Base-by-base conservation (phyloP, 2,329 filamentous ascomycete species). In the Nemania bipapillata region DNA sequence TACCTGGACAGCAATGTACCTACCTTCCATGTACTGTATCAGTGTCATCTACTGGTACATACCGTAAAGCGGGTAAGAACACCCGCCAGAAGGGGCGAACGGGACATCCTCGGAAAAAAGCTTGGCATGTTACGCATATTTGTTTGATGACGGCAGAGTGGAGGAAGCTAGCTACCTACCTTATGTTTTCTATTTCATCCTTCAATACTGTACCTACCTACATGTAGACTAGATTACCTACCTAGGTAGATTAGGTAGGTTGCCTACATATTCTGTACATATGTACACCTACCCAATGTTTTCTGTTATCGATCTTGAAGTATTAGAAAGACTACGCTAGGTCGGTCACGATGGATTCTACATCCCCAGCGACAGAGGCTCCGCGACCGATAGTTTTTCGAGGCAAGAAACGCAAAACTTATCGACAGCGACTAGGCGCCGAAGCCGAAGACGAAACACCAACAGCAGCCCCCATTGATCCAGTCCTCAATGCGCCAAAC, bases 401-500 rank as follows among this genome's bases (percentile, higher is more conserved):
- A 45, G 81, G 82, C 68, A 90, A 89, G 78, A 90, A 89, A 79
- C 83, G 87, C 76, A 90, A 89, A 75, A 80, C 82, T 4, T 87
- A 88, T 71, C 83, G 88, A 54, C 86, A 87, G 70, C 85, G 86
- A 69, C 72, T 77, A 70, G 85, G 86, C 70, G 71, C 77, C 20
- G 73, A 77, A 50, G 74, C 75, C 42, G 76, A 79, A 70, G 63
- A 60, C 56, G 53, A 61, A 49, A 30, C 52, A 24, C 24, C 52
- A 35, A 26, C 59, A 32, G 22, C 45, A 37, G 26, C 47, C 45
- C 37, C 47, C 42, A 37, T 42, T 24, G 55, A 65, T 42, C 49
- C 61, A 17, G 69, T 62, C 49, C 40, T 40, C 45, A 54, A 72
- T 57, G 42, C 64, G 55, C n/a, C 30, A 49, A 32, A 30, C 59